These are phyloP conservation scores for Suillus lakei DNA, from an alignment of 768 basidiomycete genomes.

Conservation along the genomic window DNA sequence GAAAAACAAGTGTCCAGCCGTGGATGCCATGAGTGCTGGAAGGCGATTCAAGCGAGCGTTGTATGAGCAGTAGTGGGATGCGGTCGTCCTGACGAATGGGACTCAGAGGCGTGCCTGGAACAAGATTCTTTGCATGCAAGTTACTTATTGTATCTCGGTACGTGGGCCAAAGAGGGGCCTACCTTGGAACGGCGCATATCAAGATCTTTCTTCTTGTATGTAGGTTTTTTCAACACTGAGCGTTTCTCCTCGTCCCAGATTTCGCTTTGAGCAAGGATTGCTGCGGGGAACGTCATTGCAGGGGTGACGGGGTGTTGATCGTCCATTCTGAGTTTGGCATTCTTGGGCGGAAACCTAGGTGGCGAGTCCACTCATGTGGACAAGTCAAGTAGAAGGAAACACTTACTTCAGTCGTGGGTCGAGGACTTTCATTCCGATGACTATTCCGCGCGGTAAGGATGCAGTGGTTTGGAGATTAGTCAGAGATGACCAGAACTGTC, in stretches of 20 bases:
- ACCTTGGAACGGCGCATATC: slow-evolving; percentile 85
- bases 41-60: slow-evolving; percentile 65
- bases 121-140: slow-evolving; percentile 54
- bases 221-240: slow-evolving; percentile 54
- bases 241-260: slow-evolving; percentile 69
- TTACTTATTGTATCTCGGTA: slow-evolving; percentile 5
- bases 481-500: slow-evolving; percentile 60
- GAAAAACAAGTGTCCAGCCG: slow-evolving; percentile 89
- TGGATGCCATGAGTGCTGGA: slow-evolving; percentile 54
- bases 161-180: slow-evolving; percentile 14
- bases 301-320: slow-evolving; percentile 30
- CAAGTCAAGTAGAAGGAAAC: background rate
- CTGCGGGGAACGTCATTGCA: slow-evolving; percentile 54
- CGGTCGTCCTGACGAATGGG: slow-evolving; percentile 79
- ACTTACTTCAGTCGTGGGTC: slow-evolving; percentile 88
- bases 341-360: slow-evolving; percentile 82
- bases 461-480: slow-evolving; percentile 64
- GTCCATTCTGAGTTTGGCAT: slow-evolving; percentile 52
- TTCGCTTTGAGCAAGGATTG: slow-evolving; percentile 62
- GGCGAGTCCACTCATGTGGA: background rate
- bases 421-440: slow-evolving; percentile 77
- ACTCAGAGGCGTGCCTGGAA: slow-evolving; percentile 77
- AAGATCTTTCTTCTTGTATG: slow-evolving; percentile 82
- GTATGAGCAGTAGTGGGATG: slow-evolving; percentile 82
- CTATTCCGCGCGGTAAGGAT: slow-evolving; percentile 72